Percentiles rank a stretch among this genome's conserved stretches.
phyloP scores from a whole-genome alignment of 2,329 filamentous ascomycete genomes.

The Ceratocystis cubensis region DNA sequence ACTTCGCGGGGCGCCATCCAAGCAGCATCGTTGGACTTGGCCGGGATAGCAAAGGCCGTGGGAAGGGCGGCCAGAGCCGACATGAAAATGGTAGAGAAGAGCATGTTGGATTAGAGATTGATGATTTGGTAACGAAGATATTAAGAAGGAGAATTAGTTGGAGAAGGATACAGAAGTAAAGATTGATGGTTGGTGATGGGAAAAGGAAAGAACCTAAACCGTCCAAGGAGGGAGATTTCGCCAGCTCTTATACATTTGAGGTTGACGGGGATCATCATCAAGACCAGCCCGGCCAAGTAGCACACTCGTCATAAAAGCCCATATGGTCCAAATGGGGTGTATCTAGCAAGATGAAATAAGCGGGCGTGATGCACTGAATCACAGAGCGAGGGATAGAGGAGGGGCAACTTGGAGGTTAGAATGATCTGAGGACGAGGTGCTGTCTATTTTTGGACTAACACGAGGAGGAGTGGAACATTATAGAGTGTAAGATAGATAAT shows the following conservation, averaged over 20 bases:
- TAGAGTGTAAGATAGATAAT: neutral
- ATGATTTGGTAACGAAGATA: neutral
- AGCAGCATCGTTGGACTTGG: slow-evolving; percentile 8
- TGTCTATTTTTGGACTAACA: slow-evolving; percentile 2
- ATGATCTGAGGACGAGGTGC: neutral
- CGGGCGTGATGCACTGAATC: neutral
- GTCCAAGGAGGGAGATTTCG: neutral
- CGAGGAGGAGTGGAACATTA: neutral
- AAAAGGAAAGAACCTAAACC: neutral
- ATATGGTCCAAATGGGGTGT: neutral
- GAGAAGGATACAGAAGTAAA: neutral
- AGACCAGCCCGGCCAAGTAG: neutral
- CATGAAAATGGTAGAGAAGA: slow-evolving; percentile 24
- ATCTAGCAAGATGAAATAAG: neutral
- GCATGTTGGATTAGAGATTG: slow-evolving; percentile 22
- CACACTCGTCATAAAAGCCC: neutral
- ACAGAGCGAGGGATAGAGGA: neutral
- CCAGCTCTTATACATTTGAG: neutral
- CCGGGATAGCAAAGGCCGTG: slow-evolving; percentile 22
- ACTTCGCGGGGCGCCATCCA: slow-evolving; percentile 24
- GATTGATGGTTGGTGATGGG: neutral
- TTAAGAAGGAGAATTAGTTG: neutral
- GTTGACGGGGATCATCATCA: too few species aligned
- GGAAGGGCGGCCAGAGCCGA: slow-evolving; percentile 23
- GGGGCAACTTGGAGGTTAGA: neutral